phyloP scores from a whole-genome alignment of 164 flowering plant species.

The Umbellularia californica region DNA sequence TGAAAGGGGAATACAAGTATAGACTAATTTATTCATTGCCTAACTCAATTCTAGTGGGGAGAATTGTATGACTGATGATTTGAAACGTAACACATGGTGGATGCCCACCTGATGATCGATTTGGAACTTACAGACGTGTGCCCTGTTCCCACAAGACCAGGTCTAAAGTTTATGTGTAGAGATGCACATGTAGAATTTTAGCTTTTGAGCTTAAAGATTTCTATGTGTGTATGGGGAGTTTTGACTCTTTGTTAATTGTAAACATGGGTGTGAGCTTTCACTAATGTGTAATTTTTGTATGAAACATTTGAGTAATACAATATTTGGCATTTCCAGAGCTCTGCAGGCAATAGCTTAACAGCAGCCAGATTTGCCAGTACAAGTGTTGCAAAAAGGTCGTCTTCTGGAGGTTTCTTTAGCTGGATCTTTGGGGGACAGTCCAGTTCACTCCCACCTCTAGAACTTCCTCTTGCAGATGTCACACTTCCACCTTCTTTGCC shows the following conservation, averaged over 20 bases:
- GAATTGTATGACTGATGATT: too few species aligned
- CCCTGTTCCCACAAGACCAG: too few species aligned
- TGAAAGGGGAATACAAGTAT: too few species aligned
- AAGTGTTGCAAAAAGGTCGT: conserved; percentile 35
- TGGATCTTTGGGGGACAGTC: conserved; percentile 68
- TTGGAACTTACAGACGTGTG: too few species aligned
- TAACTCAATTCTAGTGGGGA: too few species aligned
- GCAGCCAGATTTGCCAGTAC: conserved; percentile 56
- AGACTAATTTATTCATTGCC: too few species aligned
- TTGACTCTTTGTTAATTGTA: not conserved
- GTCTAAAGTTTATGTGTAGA: too few species aligned
- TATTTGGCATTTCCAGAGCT: conserved; percentile 29
- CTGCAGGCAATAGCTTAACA: conserved; percentile 10
- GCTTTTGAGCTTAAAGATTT: too few species aligned
- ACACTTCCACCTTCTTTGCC: conserved; percentile 65
- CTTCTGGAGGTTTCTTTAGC: conserved; percentile 61
- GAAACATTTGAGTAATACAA: not conserved
- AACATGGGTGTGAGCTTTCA: not conserved
- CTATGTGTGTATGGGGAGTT: not conserved
- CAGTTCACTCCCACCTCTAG: conserved; percentile 47
- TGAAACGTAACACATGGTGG: too few species aligned
- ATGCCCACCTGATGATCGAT: too few species aligned
- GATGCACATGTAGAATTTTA: too few species aligned
- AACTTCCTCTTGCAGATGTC: conserved; percentile 63
- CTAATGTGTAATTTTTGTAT: not conserved